Conservation (phyloP, 257 asterid genomes). For the Gentiana dahurica region DNA sequence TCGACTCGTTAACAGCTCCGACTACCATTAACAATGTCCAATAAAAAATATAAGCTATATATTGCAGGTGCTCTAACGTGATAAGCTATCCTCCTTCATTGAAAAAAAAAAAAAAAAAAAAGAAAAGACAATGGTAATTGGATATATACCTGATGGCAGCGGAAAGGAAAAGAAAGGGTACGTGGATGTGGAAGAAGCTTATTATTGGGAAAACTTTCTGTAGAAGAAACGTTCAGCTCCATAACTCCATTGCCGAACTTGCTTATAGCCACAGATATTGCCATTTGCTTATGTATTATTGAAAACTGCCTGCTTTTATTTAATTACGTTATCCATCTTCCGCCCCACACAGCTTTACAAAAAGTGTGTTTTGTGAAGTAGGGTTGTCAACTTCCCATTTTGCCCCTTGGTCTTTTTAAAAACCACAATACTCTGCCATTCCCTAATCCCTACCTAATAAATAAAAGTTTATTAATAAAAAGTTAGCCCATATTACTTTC, state of each 20-base stretch:
- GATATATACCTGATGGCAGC: slow-evolving; percentile 34
- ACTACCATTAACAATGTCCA: too few relatives aligned
- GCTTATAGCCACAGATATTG: slow-evolving; percentile 8
- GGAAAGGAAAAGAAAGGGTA: slow-evolving; percentile 16
- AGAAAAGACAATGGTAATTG: too few relatives aligned
- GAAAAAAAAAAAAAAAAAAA: too few relatives aligned
- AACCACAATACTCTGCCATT: slow-evolving; percentile 2
- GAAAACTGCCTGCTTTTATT: background rate
- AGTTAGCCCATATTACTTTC: slow-evolving; percentile 5
- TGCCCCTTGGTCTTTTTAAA: slow-evolving; percentile 2
- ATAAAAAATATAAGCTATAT: too few relatives aligned
- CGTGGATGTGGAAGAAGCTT: slow-evolving; percentile 2
- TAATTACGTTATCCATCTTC: slow-evolving; percentile 3
- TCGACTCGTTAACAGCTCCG: too few relatives aligned
- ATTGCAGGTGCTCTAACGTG: too few relatives aligned
- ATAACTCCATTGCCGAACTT: slow-evolving; percentile 9
- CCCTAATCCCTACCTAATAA: too few relatives aligned
- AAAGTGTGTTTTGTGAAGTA: too few relatives aligned
- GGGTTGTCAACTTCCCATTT: too few relatives aligned
- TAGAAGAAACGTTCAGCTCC: slow-evolving; percentile 15
- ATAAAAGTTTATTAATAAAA: too few relatives aligned
- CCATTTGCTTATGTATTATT: slow-evolving; percentile 1
- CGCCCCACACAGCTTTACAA: background rate
- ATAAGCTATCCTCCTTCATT: too few relatives aligned
- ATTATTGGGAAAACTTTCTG: slow-evolving; percentile 11